Evolutionary conservation across 2,329 filamentous ascomycete genomes (phyloP), one percentile per base, ranked within the genome.

Genomic region (Trematosphaeria pertusa): DNA sequence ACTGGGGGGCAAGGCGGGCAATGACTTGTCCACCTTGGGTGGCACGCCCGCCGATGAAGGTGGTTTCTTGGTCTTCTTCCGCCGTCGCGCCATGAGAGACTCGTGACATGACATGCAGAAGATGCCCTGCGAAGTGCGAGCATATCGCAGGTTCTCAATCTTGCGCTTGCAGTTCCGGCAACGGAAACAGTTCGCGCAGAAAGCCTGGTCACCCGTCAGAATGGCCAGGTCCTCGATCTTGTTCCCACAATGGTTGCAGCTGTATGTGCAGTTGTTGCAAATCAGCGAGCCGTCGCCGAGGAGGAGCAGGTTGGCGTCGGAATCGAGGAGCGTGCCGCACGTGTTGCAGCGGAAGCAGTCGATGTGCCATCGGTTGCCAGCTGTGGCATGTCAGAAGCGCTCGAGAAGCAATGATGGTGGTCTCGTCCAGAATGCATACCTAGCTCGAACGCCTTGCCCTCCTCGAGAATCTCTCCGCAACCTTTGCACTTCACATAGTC

Each of bases 71-170:
- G 87, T 87, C 72, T 90, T 91, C 76, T 97, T 97, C 65, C 91
- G 84, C 56, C 93, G 83, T 54, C 93, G 82, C 38, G 93, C 91
- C 91, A 97, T 97, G 42, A 99, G 76, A 20, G 91, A 94, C 74
- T 99, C 94, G 69, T 99, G 94, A 71, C 94, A 99, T 66, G 87
- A 91, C 94, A 99, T 99, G 77, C 94, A 99, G 70, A 99, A 97
- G 62, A 99, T 99, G 50, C 94, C 94, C 73, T 97, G 94, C 6
- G 93, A 97, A 1, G 94, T 99, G 67, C 94, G 86, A 43, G 94
- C 94, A 84, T 97, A 99, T 71, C 93, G 87, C 56, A 99, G 80
- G 71, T 99, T 99, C 74, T 99, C 94, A 51, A 99, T 99, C 78
- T 97, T 97, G 70, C 89, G 86, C 79, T 97, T 99, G 81, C 94